Conservation (phyloP, 2,329 filamentous ascomycete species). For the Coniella lustricola region DNA sequence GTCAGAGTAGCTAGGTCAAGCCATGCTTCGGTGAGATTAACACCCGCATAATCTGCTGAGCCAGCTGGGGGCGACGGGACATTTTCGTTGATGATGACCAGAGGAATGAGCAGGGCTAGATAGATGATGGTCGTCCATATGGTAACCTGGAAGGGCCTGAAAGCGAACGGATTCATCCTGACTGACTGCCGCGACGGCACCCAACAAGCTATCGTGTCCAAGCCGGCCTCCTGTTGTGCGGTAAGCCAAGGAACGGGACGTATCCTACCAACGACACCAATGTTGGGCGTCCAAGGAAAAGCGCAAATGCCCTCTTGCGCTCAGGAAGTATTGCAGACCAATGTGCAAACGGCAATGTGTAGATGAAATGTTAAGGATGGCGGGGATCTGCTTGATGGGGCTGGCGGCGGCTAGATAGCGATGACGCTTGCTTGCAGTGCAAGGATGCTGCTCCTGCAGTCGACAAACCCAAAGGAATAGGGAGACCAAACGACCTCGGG, state of each 20-base stretch:
- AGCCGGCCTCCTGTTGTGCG: not conserved
- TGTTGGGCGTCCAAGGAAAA: too few relatives aligned
- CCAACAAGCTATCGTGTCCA: too few relatives aligned
- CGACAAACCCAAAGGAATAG: too few relatives aligned
- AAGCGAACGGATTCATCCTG: conserved; percentile 56
- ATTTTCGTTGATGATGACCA: conserved; percentile 67
- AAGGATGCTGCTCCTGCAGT: too few relatives aligned
- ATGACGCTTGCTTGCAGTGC: too few relatives aligned
- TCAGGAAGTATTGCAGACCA: too few relatives aligned
- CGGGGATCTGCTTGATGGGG: too few relatives aligned
- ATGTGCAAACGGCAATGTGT: too few relatives aligned
- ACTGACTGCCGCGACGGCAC: not conserved
- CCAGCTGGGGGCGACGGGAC: conserved; percentile 60
- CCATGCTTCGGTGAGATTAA: conserved; percentile 85
- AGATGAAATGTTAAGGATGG: not conserved
- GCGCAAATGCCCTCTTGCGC: too few relatives aligned
- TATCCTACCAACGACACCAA: too few relatives aligned
- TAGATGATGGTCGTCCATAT: conserved; percentile 72
- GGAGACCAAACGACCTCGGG: not conserved
- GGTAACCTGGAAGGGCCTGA: conserved; percentile 74
- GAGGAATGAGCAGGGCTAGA: conserved; percentile 64
- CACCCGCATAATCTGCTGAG: conserved; percentile 44
- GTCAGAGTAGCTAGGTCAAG: conserved; percentile 71
- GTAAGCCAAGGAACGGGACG: too few relatives aligned
- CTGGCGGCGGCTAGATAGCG: too few relatives aligned